Evolutionary conservation across 768 basidiomycete species (phyloP).

Genomic region (Russula sp.): DNA sequence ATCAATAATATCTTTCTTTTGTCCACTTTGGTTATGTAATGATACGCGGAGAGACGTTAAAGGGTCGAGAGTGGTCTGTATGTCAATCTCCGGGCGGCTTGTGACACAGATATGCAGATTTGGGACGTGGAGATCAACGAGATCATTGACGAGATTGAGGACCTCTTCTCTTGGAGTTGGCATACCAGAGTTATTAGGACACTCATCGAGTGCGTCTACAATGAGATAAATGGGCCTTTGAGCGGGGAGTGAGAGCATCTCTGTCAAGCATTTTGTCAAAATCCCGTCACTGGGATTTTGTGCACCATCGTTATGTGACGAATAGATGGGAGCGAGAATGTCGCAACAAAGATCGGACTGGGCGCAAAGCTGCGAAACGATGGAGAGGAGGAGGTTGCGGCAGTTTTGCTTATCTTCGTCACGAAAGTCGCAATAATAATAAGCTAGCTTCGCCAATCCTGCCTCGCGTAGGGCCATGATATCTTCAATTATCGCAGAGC

Average conservation of each 20-base stretch:
- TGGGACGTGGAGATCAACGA: neutral
- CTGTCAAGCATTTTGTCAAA: neutral
- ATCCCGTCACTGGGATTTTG: neutral
- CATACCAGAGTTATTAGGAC: neutral
- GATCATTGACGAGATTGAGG: neutral
- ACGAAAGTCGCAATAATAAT: constrained; percentile 1
- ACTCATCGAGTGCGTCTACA: neutral
- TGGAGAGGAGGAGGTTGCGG: neutral
- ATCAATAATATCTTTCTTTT: neutral
- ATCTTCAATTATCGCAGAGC: neutral
- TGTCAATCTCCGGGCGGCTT: neutral
- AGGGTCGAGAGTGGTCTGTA: neutral
- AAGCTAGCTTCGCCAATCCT: neutral
- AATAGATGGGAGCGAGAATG: neutral
- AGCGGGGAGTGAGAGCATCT: neutral
- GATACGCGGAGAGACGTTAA: neutral
- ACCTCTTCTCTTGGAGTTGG: neutral
- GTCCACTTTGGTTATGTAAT: constrained; percentile 1
- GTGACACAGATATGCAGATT: neutral
- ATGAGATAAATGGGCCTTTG: neutral
- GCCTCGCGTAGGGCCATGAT: neutral
- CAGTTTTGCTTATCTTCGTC: neutral
- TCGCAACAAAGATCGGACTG: neutral
- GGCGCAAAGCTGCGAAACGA: neutral
- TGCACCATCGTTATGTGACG: neutral